Conservation (phyloP, 2,329 filamentous ascomycete species). For the Hypoxylon sp. region DNA sequence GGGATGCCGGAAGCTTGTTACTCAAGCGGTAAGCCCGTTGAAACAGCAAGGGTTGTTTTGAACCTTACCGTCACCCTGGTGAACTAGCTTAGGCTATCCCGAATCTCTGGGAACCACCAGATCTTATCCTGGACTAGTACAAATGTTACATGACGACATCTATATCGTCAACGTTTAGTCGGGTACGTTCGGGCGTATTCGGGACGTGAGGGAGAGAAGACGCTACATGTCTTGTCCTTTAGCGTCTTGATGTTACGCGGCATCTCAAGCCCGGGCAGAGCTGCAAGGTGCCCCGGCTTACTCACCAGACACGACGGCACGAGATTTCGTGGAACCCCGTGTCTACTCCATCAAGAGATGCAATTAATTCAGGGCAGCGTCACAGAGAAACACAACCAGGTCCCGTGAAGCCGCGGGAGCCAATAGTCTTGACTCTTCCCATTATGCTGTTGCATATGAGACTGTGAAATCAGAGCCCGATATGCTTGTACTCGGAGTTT, state of each 20-base stretch:
- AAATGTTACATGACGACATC: constrained; percentile 1
- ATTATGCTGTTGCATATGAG: constrained; percentile 34
- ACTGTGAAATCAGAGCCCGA: constrained; percentile 38
- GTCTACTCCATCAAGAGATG: constrained; percentile 33
- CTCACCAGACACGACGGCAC: constrained; percentile 25
- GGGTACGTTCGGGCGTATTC: constrained; percentile 2
- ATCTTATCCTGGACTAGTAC: constrained; percentile 1
- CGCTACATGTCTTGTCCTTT: constrained; percentile 4
- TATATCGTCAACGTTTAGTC: constrained; percentile 5
- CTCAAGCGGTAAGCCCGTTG: not conserved
- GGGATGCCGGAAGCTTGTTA: constrained; percentile 13
- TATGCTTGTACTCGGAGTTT: constrained; percentile 30
- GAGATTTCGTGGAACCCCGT: constrained; percentile 40
- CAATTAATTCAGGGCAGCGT: constrained; percentile 37
- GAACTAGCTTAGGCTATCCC: constrained; percentile 9
- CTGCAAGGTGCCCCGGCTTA: constrained; percentile 22
- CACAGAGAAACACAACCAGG: constrained; percentile 27
- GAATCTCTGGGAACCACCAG: constrained; percentile 20
- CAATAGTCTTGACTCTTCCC: constrained; percentile 20
- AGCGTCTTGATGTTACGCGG: constrained; percentile 30
- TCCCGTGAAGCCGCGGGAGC: constrained; percentile 17
- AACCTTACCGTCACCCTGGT: constrained; percentile 12
- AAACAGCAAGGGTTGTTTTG: constrained; percentile 4
- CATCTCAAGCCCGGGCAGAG: constrained; percentile 32
- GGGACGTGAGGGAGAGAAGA: constrained; percentile 11